Percentiles rank a stretch among this genome's conserved stretches.
These are phyloP conservation scores for Cladophialophora chaetospira DNA, from an alignment of 2,329 filamentous ascomycete species.

Conservation along the genomic window DNA sequence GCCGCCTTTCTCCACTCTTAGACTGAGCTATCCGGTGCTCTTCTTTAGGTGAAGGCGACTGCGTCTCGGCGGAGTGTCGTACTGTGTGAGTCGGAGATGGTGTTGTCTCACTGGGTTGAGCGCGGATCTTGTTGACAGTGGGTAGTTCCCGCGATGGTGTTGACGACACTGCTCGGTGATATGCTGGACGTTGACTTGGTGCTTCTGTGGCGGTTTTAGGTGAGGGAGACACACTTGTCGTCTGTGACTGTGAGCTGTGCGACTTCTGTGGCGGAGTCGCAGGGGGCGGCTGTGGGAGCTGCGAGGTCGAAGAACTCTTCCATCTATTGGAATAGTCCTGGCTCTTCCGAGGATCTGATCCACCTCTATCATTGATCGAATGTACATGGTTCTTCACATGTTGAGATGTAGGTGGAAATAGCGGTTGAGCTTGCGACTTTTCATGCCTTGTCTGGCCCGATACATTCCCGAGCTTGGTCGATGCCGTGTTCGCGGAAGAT, in stretches of 20 bases:
- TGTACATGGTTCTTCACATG: not conserved
- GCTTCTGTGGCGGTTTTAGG: not conserved
- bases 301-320: not conserved
- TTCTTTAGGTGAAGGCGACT: not conserved
- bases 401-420: not conserved
- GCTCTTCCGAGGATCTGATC: not conserved
- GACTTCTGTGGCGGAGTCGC: not conserved
- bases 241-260: not conserved
- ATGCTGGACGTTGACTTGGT: conserved; percentile 34
- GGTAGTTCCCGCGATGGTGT: conserved; percentile 50
- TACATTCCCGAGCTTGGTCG: not conserved
- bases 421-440: not conserved
- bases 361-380: not conserved
- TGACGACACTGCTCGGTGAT: conserved; percentile 46
- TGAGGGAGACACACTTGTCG: not conserved
- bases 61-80: not conserved
- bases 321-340: not conserved
- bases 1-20: conserved; percentile 2
- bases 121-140: conserved; percentile 46
- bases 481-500: conserved; percentile 9
- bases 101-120: conserved; percentile 22
- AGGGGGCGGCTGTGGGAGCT: not conserved
- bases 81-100: not conserved
- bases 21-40: conserved; percentile 10
- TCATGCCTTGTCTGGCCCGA: not conserved